A percentile compares a stretch with the other conserved stretches of the same genome.
Evolutionary conservation across 1,284 basidiomycete species (phyloP).

Genomic region (Peniophora sp.): DNA sequence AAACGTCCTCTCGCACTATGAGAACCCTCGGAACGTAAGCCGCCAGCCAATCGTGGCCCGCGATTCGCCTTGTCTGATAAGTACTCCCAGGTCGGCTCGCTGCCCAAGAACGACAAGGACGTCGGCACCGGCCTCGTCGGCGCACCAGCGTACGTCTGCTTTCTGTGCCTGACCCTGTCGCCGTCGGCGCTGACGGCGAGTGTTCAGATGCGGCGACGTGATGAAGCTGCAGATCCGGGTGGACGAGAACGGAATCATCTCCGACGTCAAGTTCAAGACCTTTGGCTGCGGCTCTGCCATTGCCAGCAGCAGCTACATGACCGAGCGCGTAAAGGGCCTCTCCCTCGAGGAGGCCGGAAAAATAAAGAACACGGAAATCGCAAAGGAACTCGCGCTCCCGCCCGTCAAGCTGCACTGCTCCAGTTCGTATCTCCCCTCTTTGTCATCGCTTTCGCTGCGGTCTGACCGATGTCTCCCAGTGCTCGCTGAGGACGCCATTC

Average conservation of each 20-base stretch:
- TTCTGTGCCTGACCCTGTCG: slow-evolving; percentile 2
- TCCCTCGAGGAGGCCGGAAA: slow-evolving; percentile 90
- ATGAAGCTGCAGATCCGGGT: slow-evolving; percentile 99
- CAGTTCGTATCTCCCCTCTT: slow-evolving; percentile 40
- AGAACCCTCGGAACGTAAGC: slow-evolving; percentile 88
- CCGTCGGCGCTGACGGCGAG: slow-evolving; percentile 1
- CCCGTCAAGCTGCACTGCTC: slow-evolving; percentile 94
- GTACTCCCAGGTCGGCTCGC: slow-evolving; percentile 77
- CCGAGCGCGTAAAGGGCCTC: slow-evolving; percentile 94
- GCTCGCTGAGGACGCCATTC: slow-evolving; percentile 97
- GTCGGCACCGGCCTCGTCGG: slow-evolving; percentile 98
- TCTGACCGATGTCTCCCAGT: slow-evolving; percentile 37
- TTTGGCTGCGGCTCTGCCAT: slow-evolving; percentile 98
- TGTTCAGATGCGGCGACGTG: slow-evolving; percentile 75
- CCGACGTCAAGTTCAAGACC: slow-evolving; percentile 98
- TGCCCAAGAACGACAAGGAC: slow-evolving; percentile 85
- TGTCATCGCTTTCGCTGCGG: slow-evolving; percentile 3
- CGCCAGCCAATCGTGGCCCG: slow-evolving; percentile 16
- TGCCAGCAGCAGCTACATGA: slow-evolving; percentile 95
- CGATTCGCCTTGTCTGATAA: slow-evolving; percentile 47
- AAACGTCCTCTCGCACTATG: slow-evolving; percentile 94
- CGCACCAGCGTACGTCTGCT: slow-evolving; percentile 83
- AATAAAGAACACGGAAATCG: slow-evolving; percentile 99
- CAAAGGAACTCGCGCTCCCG: slow-evolving; percentile 90
- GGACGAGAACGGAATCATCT: slow-evolving; percentile 90